These are phyloP conservation scores for Penicillium polonicum DNA, from an alignment of 2,329 filamentous ascomycete genomes.

Conservation along the genomic window DNA sequence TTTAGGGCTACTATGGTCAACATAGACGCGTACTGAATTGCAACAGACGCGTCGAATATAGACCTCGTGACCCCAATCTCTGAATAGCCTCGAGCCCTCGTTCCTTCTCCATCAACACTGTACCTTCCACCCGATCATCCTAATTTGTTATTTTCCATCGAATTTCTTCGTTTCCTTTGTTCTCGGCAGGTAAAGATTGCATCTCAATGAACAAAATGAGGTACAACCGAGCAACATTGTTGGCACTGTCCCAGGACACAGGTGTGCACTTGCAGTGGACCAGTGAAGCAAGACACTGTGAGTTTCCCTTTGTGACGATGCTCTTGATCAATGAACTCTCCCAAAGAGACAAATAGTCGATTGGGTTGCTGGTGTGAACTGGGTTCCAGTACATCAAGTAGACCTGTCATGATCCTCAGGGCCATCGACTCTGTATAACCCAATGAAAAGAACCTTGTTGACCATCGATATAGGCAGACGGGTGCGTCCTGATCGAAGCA, in stretches of 20 bases:
- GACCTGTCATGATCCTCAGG: background rate
- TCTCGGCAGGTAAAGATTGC: constrained; percentile 7
- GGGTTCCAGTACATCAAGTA: background rate
- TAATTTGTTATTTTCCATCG: background rate
- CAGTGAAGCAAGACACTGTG: constrained; percentile 33
- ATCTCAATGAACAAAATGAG: constrained; percentile 27
- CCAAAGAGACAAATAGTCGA: background rate
- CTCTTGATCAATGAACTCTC: background rate
- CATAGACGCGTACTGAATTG: background rate
- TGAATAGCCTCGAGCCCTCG: constrained; percentile 1
- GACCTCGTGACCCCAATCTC: background rate
- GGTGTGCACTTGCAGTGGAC: constrained; percentile 28
- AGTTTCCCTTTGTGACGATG: constrained; percentile 9
- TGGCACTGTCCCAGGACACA: constrained; percentile 35
- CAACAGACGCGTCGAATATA: background rate
- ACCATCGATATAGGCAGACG: constrained; percentile 15
- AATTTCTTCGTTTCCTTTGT: constrained; percentile 1
- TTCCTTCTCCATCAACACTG: background rate
- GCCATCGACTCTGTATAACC: background rate
- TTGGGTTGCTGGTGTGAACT: background rate
- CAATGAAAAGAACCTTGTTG: background rate
- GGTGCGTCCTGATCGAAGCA: background rate
- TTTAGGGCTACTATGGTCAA: background rate
- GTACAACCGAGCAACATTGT: constrained; percentile 40
- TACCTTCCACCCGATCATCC: background rate